Evolutionary conservation across 2,329 filamentous ascomycete genomes (phyloP).

Genomic region (Sporothrix variecibatus): DNA sequence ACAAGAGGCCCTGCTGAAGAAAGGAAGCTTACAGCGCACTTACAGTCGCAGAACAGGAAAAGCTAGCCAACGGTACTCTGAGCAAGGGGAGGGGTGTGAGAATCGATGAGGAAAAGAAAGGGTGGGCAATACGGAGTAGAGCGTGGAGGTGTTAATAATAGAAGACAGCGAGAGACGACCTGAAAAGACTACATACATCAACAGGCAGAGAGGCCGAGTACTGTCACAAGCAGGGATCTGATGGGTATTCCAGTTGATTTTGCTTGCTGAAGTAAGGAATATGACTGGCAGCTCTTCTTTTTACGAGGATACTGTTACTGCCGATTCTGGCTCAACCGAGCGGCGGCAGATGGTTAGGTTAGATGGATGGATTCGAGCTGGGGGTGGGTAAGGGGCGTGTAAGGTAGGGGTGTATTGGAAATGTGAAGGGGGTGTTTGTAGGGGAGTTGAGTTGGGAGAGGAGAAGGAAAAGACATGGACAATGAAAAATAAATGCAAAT

Average conservation of each 20-base stretch:
- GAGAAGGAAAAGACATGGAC: background rate
- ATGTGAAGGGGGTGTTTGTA: background rate
- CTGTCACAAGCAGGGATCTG: constrained; percentile 5
- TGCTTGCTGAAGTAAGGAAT: background rate
- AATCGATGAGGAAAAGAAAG: background rate
- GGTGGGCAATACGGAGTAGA: background rate
- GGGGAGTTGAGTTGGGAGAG: background rate
- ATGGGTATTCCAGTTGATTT: background rate
- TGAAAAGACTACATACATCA: background rate
- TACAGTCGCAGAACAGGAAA: constrained; percentile 15
- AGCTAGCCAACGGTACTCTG: constrained; percentile 7
- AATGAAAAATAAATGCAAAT: background rate
- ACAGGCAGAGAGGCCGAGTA: background rate
- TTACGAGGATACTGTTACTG: constrained; percentile 6
- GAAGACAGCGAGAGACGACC: background rate
- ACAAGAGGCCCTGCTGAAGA: background rate
- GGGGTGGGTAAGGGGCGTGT: constrained; percentile 7
- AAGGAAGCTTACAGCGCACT: background rate
- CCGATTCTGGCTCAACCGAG: constrained; percentile 17
- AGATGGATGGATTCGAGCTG: background rate
- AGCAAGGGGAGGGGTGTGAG: background rate
- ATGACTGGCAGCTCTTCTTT: background rate
- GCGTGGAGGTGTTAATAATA: background rate
- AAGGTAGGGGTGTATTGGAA: background rate
- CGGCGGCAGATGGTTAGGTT: constrained; percentile 21